phyloP scores from a whole-genome alignment of 495 filamentous ascomycete genomes.

The Lasiosphaeria hispida region DNA sequence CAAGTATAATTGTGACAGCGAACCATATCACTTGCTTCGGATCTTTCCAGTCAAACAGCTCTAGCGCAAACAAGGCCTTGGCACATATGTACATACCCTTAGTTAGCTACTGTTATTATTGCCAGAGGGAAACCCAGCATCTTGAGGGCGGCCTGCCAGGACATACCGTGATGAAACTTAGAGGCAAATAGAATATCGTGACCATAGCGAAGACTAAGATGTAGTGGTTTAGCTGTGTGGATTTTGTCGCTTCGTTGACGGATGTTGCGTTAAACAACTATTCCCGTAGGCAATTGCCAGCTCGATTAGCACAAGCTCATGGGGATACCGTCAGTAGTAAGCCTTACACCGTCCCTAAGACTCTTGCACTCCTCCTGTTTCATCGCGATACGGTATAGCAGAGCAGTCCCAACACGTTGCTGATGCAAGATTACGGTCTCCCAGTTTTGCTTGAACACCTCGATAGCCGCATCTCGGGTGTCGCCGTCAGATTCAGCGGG shows the following conservation, averaged over 20 bases:
- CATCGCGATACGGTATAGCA: background rate
- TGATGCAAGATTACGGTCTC: background rate
- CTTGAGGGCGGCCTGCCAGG: too few species aligned
- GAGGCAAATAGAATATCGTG: constrained; percentile 2
- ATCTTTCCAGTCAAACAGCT: constrained; percentile 2
- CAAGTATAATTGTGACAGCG: background rate
- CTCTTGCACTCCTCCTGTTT: constrained; percentile 1
- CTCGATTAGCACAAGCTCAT: background rate
- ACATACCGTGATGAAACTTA: constrained; percentile 6
- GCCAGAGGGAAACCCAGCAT: background rate
- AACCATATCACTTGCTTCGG: background rate
- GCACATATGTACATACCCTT: too few species aligned
- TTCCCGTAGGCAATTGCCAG: background rate
- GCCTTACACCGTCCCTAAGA: constrained; percentile 5
- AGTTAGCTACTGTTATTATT: background rate
- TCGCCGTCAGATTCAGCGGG: background rate
- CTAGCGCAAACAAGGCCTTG: constrained; percentile 4
- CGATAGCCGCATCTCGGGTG: background rate
- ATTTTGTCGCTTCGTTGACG: background rate
- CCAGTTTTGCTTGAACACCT: background rate
- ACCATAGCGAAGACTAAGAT: constrained; percentile 3
- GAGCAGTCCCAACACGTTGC: background rate
- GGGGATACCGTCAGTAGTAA: background rate
- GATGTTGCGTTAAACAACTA: constrained; percentile 9
- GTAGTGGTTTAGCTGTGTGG: constrained; percentile 6